Evolutionary conservation across 345 rosid species (phyloP).

Genomic region (Anastatica hierochuntica): DNA sequence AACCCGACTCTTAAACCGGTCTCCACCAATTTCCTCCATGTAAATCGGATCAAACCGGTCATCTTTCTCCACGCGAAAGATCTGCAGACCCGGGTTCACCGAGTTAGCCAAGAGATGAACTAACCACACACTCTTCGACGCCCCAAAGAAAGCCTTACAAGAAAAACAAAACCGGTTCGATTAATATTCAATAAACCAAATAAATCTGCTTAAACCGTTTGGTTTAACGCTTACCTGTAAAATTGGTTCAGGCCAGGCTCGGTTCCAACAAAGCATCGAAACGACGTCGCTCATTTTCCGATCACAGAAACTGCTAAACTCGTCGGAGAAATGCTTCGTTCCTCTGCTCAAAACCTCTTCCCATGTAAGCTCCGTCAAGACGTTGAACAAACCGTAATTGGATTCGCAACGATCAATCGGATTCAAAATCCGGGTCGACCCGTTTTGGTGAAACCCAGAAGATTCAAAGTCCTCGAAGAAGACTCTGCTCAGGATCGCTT

Average conservation of each 20-base stretch:
- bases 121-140: slow-evolving; percentile 80
- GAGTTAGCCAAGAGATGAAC: slow-evolving; percentile 90
- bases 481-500: slow-evolving; percentile 55
- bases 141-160: slow-evolving; percentile 60
- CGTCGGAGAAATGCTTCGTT: slow-evolving; percentile 80
- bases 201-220: background rate
- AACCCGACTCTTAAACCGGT: slow-evolving; percentile 47
- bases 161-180: background rate
- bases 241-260: slow-evolving; percentile 85
- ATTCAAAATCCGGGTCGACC: slow-evolving; percentile 47
- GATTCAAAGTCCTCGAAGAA: slow-evolving; percentile 90
- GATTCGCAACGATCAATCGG: slow-evolving; percentile 69
- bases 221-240: slow-evolving; percentile 36
- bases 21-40: slow-evolving; percentile 79
- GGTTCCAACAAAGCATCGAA: slow-evolving; percentile 66
- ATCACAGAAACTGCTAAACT: slow-evolving; percentile 78
- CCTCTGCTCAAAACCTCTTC: slow-evolving; percentile 76
- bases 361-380: slow-evolving; percentile 62
- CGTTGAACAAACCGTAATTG: slow-evolving; percentile 46
- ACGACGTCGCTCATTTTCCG: slow-evolving; percentile 89
- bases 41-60: slow-evolving; percentile 55
- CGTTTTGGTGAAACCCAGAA: slow-evolving; percentile 51
- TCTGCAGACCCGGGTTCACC: slow-evolving; percentile 67
- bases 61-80: slow-evolving; percentile 63
- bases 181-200: background rate